Base-by-base conservation (phyloP, 768 basidiomycete genomes). In the Xerocomus potaroensis region DNA sequence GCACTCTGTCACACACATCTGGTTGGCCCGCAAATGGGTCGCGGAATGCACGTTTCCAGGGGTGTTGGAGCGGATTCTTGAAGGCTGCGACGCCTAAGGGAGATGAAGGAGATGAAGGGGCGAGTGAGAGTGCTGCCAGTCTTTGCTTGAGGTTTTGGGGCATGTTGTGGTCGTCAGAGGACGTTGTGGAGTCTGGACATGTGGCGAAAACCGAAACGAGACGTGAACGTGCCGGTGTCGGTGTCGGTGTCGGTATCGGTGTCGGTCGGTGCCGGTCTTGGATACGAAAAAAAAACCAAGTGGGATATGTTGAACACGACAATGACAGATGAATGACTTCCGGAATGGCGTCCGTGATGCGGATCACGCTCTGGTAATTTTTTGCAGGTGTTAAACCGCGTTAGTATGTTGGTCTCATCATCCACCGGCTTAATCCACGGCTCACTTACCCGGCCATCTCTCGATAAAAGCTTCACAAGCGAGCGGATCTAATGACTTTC, bases 71-170 rank as follows among this genome's bases (percentile, higher is more conserved):
- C 41, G 76, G 65, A 61, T 62, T 73, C 59, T 40, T 65, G 39
- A 50, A 50, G 43, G 45, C 59, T 26, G 52, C 43, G 8, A 49
- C 16, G 39, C 49, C 52, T 12, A 65, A 42, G 32, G 64, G 66
- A 8, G 73, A 60, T 0, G 75, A 68, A 0, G 78, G 74, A n/a
- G 74, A 71, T 1, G 79, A 79, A 5, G 72, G 58, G 5, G 79
- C 72, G 3, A 77, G 63, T 9, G 82, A 78, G 23, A 87, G 73
- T 0, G 83, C 78, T 15, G 82, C 77, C 7, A 87, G 74, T 48
- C 79, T 69, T 58, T 87, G 84, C 65, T 84, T 87, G 48, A 87
- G 72, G 40, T 65, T 80, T 18, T 77, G 61, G 23, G 67, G 43
- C 59, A 65, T 60, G 21, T 52, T 21, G 21, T 12, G 32, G 32